Base-by-base conservation (phyloP, 805 yeast genomes). In the Priceomyces haplophilus region DNA sequence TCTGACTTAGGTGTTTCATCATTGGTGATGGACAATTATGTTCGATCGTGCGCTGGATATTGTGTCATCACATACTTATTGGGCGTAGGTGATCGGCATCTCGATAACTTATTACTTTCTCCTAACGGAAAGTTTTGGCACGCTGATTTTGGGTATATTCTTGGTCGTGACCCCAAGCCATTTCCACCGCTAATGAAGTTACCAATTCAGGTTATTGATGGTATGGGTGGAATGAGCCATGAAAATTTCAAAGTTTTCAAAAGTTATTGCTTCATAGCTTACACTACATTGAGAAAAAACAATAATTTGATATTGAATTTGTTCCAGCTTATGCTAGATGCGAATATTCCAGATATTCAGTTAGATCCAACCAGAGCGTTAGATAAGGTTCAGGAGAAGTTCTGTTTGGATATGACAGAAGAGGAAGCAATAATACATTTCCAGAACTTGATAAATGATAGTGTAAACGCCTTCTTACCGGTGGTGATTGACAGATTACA, bases 141-240 rank as follows among this genome's bases (percentile, higher is more conserved):
- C 64, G 97, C 96, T 1, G 99, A 93, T 64, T 93, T 88, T 62
- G 99, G 99, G 1, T 93, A 93, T 56, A 91, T 93, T 38, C 68
- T 93, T 42, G 99, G 99, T 0, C 83, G 90, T 41, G 99, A 93
- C 61, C 99, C 99, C 2, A 93, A 93, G 61, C 98, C 98, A 11
- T 93, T 93, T 65, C 98, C 99, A 11, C 99, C 99, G 1, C 73
- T 91, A 66, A 93, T 93, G 97, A 93, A 93, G 58, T 69, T 93
- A 30, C 99, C 99, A 0, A 93, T 93, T 33, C 99, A 93, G 63
- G 85, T 93, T 13, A 86, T 93, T 33, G 99, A 93, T 51, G 98
- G 97, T 0, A 93, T 93, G 88, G 99, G 99, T 1, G 99, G 98
- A 1, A 76, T 88, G 39, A 75, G 78, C 48, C 88, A 91, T 39